Conservation (phyloP, 2,329 filamentous ascomycete genomes). For the Achaetomium macrosporum region DNA sequence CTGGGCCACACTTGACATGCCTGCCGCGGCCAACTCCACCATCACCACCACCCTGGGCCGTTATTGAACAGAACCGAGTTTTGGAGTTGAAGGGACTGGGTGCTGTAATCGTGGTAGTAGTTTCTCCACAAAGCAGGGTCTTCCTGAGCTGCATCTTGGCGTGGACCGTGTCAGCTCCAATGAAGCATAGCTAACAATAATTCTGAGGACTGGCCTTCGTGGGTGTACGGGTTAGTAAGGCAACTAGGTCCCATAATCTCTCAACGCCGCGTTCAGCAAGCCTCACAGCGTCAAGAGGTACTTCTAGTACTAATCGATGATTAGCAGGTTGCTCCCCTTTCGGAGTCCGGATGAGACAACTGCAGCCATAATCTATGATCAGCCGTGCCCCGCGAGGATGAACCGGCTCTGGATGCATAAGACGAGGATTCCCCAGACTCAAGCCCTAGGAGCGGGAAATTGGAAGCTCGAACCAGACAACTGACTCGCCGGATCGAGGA, state of each 20-base stretch:
- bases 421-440: conserved; percentile 20
- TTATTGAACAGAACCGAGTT: conserved; percentile 16
- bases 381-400: background rate
- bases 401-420: background rate
- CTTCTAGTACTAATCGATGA: background rate
- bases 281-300: background rate
- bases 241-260: too few species aligned
- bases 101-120: conserved; percentile 1
- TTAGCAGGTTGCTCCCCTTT: background rate
- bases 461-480: background rate
- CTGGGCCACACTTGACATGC: background rate
- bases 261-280: background rate
- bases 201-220: too few species aligned
- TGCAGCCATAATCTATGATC: conserved; percentile 1
- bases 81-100: conserved; percentile 3
- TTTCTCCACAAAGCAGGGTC: conserved; percentile 6
- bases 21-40: conserved; percentile 1
- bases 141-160: background rate
- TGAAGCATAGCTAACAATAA: background rate
- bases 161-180: background rate
- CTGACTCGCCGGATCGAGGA: background rate
- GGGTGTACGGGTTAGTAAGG: too few species aligned
- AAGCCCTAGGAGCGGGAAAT: conserved; percentile 1
- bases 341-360: background rate
- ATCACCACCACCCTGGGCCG: conserved; percentile 1